Evolutionary conservation across 2,329 filamentous ascomycete species (phyloP), one percentile per base, ranked within the genome.

Genomic region (Claviceps sp.): DNA sequence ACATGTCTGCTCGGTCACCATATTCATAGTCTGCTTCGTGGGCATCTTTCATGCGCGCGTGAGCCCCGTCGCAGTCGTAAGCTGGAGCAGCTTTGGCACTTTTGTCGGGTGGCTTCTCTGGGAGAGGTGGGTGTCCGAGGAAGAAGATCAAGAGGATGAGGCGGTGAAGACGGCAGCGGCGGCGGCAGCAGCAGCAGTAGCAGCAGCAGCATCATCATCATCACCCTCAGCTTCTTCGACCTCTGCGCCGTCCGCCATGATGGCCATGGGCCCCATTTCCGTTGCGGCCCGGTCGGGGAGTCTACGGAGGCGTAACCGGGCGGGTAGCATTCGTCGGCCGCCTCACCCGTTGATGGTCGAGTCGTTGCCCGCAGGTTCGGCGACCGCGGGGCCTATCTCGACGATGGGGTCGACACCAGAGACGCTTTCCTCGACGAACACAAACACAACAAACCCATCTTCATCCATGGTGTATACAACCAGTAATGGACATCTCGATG

Each of bases 1-100:
- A 67, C 93, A 98, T 67, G 86, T 97, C 48, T 95, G 89, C 66
- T 94, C 89, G 7, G 90, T 97, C 55, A 86, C 87, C 51, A 91
- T 98, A 52, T 98, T 97, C 64, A 80, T 95, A 55, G 90, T 91
- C 58, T 95, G 87, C 68, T 98, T 98, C 64, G 83, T 90, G 16
- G 89, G 83, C 50, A 98, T 98, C 56, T 87, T 87, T 59, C 82
- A 91, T 60, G 83, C 90, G 59, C 81, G 89, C 41, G 81, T 96
- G n/a, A 89, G 86, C 38, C 90, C 91, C 2, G 82, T 94, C n/a
- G 83, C 88, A 0, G 83, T 97, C 4, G 89, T 94, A 13, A 84
- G 86, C 57, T 89, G 85, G 77, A 87, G 88, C 47, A 95, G 84
- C 61, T 73, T 87, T 43, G 83, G 83, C 19, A 96, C 91, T 0